phyloP scores from a whole-genome alignment of 129 eudicot species.

The Centrapalus pauciflorus region DNA sequence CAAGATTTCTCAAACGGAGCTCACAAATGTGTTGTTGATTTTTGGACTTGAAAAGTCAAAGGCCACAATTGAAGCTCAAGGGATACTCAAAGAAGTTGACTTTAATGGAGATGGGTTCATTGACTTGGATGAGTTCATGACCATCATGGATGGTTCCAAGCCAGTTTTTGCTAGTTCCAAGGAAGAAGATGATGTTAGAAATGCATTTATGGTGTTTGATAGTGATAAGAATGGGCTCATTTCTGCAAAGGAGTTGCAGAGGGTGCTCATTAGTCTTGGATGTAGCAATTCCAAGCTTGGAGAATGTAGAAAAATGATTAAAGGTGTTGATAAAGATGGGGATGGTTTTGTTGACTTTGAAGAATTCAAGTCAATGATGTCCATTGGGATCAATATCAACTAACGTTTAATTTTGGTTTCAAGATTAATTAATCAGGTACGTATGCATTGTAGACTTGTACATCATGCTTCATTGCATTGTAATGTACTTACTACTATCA shows the following conservation, averaged over 20 bases:
- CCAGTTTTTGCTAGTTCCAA: slow-evolving; percentile 18
- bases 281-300: slow-evolving; percentile 48
- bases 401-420: slow-evolving; percentile 12
- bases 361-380: slow-evolving; percentile 80
- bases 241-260: slow-evolving; percentile 61
- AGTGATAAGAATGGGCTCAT: slow-evolving; percentile 70
- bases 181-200: slow-evolving; percentile 35
- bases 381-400: slow-evolving; percentile 28
- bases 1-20: slow-evolving; percentile 62
- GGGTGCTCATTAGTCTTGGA: slow-evolving; percentile 60
- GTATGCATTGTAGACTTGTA: slow-evolving; percentile 4
- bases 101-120: slow-evolving; percentile 75
- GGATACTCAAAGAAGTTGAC: slow-evolving; percentile 62
- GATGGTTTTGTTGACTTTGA: slow-evolving; percentile 85
- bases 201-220: slow-evolving; percentile 71
- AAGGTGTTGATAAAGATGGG: slow-evolving; percentile 80
- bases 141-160: slow-evolving; percentile 29
- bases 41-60: slow-evolving; percentile 54
- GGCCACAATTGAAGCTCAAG: slow-evolving; percentile 57
- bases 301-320: slow-evolving; percentile 63
- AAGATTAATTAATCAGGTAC: slow-evolving; percentile 14
- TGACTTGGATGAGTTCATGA: slow-evolving; percentile 70
- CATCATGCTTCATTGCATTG: slow-evolving; percentile 22
- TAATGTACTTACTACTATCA: neutral
- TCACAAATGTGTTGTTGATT: slow-evolving; percentile 43